Percentiles rank a stretch among this genome's conserved stretches.
Conservation (phyloP, 768 basidiomycete genomes). For the Panus rudis region DNA sequence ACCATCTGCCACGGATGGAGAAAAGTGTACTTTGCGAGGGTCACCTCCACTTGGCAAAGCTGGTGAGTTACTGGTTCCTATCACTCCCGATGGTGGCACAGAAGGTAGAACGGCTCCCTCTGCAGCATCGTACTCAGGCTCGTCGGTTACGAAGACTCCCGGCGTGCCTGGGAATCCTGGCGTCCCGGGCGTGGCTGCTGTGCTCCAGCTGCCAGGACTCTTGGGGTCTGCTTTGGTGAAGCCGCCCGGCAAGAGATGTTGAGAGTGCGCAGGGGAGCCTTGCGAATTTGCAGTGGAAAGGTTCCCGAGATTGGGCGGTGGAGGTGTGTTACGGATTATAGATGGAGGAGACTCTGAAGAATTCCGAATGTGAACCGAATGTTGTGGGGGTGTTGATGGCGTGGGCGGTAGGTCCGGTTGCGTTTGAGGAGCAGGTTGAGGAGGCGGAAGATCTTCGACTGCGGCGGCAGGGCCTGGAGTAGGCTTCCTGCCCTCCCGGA, state of each 20-base stretch:
- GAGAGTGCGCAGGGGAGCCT: conserved; percentile 5
- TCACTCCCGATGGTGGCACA: no score
- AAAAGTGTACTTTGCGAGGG: conserved; percentile 1
- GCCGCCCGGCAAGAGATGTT: conserved; percentile 15
- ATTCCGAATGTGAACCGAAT: not conserved
- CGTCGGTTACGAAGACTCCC: conserved; percentile 35
- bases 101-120: no score
- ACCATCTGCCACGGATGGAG: no score
- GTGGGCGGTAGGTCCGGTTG: conserved; percentile 1
- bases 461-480: conserved; percentile 67
- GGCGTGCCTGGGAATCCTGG: conserved; percentile 17
- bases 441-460: conserved; percentile 13
- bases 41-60: no score
- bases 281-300: conserved; percentile 12
- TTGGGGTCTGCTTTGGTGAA: conserved; percentile 23
- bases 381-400: conserved; percentile 4
- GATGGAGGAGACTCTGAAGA: not conserved
- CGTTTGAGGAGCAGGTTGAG: conserved; percentile 12
- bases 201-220: conserved; percentile 69
- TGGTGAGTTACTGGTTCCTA: no score
- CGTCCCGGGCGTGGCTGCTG: conserved; percentile 66
- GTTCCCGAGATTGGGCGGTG: conserved; percentile 9
- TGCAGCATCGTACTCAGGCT: conserved; percentile 36
- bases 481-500: conserved; percentile 88
- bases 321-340: conserved; percentile 4